A percentile compares a stretch with the other conserved stretches of the same genome.
Evolutionary conservation across 495 filamentous ascomycete genomes (phyloP).

Genomic region (Lasiosphaeria miniovina): DNA sequence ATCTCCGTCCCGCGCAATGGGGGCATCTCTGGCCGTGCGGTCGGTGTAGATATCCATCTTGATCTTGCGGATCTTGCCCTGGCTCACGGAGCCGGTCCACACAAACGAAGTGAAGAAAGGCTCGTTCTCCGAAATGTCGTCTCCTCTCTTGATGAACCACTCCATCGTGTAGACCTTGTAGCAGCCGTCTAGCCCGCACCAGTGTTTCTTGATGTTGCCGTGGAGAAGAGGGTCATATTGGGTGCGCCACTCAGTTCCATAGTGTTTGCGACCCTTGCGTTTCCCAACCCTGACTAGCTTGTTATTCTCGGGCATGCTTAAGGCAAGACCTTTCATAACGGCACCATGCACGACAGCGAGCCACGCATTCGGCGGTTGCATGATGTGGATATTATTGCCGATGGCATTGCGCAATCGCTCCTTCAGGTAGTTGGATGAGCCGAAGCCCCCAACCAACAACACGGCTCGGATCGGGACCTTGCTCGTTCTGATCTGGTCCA

Average conservation of each 20-base stretch:
- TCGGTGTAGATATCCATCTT: constrained; percentile 28
- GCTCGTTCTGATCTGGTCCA: constrained; percentile 52
- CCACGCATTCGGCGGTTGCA: constrained; percentile 63
- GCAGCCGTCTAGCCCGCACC: constrained; percentile 24
- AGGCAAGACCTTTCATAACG: constrained; percentile 45
- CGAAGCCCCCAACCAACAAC: constrained; percentile 70
- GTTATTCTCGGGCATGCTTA: constrained; percentile 31
- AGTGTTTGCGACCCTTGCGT: constrained; percentile 51
- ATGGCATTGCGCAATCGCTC: constrained; percentile 47
- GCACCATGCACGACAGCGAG: constrained; percentile 43
- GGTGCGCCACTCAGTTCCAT: constrained; percentile 36
- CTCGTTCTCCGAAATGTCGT: constrained; percentile 31
- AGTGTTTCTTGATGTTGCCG: constrained; percentile 15
- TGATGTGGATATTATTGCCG: constrained; percentile 40
- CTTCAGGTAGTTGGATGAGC: constrained; percentile 64
- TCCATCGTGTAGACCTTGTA: constrained; percentile 29
- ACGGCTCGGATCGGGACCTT: constrained; percentile 49
- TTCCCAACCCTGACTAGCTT: constrained; percentile 41
- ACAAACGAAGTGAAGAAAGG: constrained; percentile 24
- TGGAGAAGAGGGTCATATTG: constrained; percentile 36
- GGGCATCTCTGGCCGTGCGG: constrained; percentile 20
- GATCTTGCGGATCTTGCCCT: constrained; percentile 25
- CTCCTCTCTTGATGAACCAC: constrained; percentile 33
- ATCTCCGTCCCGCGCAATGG: constrained; percentile 24
- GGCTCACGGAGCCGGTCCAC: constrained; percentile 20